Conservation (phyloP, 1,284 basidiomycete species). For the Tausonia pullulans region DNA sequence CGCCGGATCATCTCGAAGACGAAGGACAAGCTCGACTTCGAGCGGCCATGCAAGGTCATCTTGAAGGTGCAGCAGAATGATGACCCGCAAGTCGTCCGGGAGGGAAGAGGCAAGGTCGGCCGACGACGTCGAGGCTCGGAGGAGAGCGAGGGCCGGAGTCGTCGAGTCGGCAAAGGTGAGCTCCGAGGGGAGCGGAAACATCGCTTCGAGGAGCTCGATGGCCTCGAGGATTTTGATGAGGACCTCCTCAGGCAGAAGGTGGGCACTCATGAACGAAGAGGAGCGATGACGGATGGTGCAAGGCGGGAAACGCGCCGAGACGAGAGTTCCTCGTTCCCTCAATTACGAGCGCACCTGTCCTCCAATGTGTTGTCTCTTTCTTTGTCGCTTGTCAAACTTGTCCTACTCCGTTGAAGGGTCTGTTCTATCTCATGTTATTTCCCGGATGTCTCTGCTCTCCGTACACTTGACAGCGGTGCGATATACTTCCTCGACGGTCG, state of each 20-base stretch:
- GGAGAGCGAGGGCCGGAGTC: neutral
- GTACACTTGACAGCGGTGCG: too few relatives aligned
- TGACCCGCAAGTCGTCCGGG: neutral
- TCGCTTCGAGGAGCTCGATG: constrained; percentile 28
- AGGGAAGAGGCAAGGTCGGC: constrained; percentile 5
- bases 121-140: constrained; percentile 8
- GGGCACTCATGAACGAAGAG: neutral
- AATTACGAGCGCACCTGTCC: too few relatives aligned
- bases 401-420: too few relatives aligned
- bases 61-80: neutral
- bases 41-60: neutral
- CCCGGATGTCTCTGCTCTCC: too few relatives aligned
- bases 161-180: constrained; percentile 20
- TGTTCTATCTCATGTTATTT: too few relatives aligned
- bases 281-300: neutral
- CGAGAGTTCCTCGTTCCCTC: too few relatives aligned
- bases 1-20: neutral
- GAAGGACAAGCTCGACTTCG: neutral
- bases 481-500: neutral
- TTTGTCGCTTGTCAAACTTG: too few relatives aligned
- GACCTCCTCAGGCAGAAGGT: neutral
- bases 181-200: constrained; percentile 30
- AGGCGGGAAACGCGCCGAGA: too few relatives aligned
- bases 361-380: too few relatives aligned
- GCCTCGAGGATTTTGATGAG: constrained; percentile 18